These are phyloP conservation scores for Ophiostoma sp. DNA, from an alignment of 2,329 filamentous ascomycete genomes.

Conservation along the genomic window DNA sequence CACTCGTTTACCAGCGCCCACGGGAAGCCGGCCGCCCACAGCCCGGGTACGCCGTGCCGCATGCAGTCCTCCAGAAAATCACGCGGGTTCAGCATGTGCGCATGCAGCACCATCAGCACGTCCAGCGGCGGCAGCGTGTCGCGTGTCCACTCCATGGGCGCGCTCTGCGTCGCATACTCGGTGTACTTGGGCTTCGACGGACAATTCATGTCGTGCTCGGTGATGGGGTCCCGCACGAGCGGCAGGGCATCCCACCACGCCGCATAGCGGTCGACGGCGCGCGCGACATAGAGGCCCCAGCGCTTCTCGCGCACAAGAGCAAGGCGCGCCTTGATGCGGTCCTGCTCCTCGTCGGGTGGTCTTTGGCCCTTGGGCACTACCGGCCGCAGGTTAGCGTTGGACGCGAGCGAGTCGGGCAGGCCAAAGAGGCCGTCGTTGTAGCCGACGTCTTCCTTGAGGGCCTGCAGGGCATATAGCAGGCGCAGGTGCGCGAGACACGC, in stretches of 20 bases:
- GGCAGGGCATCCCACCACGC: slow-evolving; percentile 53
- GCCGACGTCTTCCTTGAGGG: slow-evolving; percentile 60
- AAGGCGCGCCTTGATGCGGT: slow-evolving; percentile 40
- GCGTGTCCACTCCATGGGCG: slow-evolving; percentile 1
- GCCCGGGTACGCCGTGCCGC: slow-evolving; percentile 46
- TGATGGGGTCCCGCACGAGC: slow-evolving; percentile 30
- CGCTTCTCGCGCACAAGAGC: slow-evolving; percentile 62
- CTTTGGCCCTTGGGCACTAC: slow-evolving; percentile 17
- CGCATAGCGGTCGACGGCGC: slow-evolving; percentile 63
- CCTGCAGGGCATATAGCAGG: slow-evolving; percentile 61
- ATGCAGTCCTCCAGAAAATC: slow-evolving; percentile 70
- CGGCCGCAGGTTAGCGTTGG: neutral
- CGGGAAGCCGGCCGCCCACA: slow-evolving; percentile 61
- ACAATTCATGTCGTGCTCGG: slow-evolving; percentile 35
- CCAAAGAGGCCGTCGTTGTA: slow-evolving; percentile 63
- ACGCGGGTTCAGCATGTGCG: slow-evolving; percentile 71
- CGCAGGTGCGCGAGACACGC: slow-evolving; percentile 69
- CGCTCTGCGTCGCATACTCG: slow-evolving; percentile 31
- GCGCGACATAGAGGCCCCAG: slow-evolving; percentile 64
- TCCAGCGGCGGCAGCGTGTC: slow-evolving; percentile 41
- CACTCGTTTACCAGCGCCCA: slow-evolving; percentile 55
- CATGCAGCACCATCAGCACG: slow-evolving; percentile 73
- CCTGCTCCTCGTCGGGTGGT: slow-evolving; percentile 27
- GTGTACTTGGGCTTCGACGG: slow-evolving; percentile 29
- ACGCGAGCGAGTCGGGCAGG: slow-evolving; percentile 45